Base-by-base conservation (phyloP, 163 green algal genomes). In the Dunaliella salina region DNA sequence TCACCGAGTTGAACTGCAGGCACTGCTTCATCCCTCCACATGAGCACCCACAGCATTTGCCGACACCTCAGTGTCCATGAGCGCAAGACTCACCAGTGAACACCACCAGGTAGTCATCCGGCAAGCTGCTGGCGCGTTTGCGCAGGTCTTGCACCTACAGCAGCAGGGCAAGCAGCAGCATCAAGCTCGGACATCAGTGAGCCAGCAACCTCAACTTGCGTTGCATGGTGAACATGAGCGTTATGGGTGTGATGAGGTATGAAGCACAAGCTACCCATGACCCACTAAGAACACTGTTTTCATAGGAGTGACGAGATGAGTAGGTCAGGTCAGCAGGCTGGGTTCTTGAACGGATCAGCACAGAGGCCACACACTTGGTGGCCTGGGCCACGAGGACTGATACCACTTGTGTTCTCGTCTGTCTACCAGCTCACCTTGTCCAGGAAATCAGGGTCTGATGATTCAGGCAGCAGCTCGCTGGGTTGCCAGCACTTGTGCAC, bases 31-130 rank as follows among this genome's bases (percentile, higher is more conserved):
- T 3, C 29, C 8, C 67, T 11, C 67, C 5, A 30, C 67, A n/a
- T n/a, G n/a, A n/a, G n/a, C n/a, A n/a, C n/a, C n/a, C n/a, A n/a
- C n/a, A n/a, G n/a, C n/a, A n/a, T n/a, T n/a, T n/a, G n/a, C n/a
- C n/a, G n/a, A n/a, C n/a, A n/a, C n/a, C n/a, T n/a, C n/a, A n/a
- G n/a, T n/a, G n/a, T n/a, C n/a, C 71, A 35, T 26, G 35, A 20
- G 69, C 22, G 20, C 83, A 75, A 26, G 24, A 15, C 87, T 85
- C 63, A 93, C 92, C 96, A 20, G 97, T 93, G 78, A 99, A 93
- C 17, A 95, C 93, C 33, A 99, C 96, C 85, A 98, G 91, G 90
- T 98, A 98, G 86, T 99, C 97, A 80, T 99, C 96, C 0, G 97
- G 96, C 80, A 99, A 88, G 80, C 90, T 87, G 50, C 86, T 84